phyloP scores from a whole-genome alignment of 1,284 basidiomycete genomes.

The Polyporus tsugae region DNA sequence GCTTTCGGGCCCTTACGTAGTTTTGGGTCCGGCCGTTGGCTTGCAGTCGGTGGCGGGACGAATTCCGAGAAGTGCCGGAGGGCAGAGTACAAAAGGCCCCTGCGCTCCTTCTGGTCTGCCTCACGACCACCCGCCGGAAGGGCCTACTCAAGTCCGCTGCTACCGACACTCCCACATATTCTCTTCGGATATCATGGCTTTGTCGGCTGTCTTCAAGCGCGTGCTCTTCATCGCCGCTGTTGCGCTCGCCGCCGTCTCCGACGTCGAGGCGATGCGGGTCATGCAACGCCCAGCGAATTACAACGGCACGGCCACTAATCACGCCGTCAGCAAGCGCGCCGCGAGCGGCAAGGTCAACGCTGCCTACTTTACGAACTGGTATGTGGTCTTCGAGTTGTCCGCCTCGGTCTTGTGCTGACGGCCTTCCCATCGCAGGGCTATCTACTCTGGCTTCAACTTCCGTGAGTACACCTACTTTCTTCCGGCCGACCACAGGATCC shows the following conservation, averaged over 20 bases:
- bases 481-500: background rate
- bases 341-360: constrained; percentile 56
- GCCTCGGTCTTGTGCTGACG: constrained; percentile 19
- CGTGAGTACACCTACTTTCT: constrained; percentile 48
- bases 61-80: background rate
- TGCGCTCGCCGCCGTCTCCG: constrained; percentile 35
- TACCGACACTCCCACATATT: constrained; percentile 11
- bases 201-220: constrained; percentile 31
- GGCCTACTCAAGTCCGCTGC: background rate
- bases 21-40: background rate
- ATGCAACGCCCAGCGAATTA: constrained; percentile 63
- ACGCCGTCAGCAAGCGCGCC: constrained; percentile 53
- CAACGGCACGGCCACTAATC: constrained; percentile 46
- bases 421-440: constrained; percentile 61
- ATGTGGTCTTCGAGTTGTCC: constrained; percentile 11
- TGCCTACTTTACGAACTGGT: constrained; percentile 77
- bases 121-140: background rate
- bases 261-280: constrained; percentile 56
- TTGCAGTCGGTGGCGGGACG: background rate
- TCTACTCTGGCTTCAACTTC: constrained; percentile 80
- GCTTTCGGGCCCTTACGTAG: background rate
- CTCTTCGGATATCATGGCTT: constrained; percentile 32
- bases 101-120: background rate
- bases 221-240: constrained; percentile 32
- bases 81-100: background rate